phyloP scores from a whole-genome alignment of 2,329 filamentous ascomycete species.

The Calycina herbarum region DNA sequence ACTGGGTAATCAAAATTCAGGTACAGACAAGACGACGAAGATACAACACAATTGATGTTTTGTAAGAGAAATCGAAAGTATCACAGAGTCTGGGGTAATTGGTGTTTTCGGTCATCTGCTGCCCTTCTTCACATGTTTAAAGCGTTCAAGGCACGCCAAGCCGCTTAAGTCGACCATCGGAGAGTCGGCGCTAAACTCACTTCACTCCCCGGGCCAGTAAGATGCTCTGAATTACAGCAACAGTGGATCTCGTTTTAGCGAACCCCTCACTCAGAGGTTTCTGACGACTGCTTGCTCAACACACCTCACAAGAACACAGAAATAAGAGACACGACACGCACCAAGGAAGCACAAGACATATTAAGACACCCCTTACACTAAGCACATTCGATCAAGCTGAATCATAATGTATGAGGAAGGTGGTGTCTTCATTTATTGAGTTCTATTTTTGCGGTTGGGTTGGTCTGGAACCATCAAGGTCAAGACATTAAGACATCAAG shows the following conservation, averaged over 20 bases:
- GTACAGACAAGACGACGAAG: neutral
- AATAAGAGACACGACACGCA: neutral
- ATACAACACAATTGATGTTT: neutral
- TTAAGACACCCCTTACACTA: neutral
- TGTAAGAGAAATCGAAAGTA: neutral
- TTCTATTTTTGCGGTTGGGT: too few species aligned
- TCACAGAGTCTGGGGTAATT: neutral
- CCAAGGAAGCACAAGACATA: neutral
- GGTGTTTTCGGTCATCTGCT: slow-evolving; percentile 5
- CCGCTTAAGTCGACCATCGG: neutral
- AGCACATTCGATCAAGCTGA: neutral
- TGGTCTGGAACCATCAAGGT: neutral
- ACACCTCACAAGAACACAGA: neutral
- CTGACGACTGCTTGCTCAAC: neutral
- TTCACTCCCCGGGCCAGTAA: neutral
- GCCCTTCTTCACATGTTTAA: neutral
- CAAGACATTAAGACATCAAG: neutral
- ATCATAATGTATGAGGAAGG: too few species aligned
- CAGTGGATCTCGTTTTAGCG: neutral
- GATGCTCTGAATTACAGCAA: neutral
- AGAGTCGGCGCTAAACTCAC: neutral
- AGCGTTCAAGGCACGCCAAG: neutral
- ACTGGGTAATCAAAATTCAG: neutral
- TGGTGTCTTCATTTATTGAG: too few species aligned
- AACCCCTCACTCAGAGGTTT: neutral